These are phyloP conservation scores for Diaporthe sp. DNA, from an alignment of 2,329 filamentous ascomycete genomes.

Conservation along the genomic window DNA sequence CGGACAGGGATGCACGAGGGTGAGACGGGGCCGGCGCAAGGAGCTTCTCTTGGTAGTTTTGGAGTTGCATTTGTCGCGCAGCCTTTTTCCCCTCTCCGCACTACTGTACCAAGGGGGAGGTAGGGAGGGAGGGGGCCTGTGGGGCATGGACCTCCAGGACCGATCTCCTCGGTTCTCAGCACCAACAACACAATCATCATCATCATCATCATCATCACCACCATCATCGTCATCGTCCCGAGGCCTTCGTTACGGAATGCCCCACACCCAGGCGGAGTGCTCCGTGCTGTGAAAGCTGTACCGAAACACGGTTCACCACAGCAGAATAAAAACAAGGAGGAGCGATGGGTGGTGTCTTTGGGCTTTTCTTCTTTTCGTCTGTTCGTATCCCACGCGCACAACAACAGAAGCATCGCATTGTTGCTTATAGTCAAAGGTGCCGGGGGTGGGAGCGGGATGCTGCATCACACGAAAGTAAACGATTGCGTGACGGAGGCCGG, in stretches of 20 bases:
- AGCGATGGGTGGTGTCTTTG: neutral
- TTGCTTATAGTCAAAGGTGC: conserved; percentile 13
- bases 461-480: conserved; percentile 23
- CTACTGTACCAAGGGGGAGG: conserved; percentile 4
- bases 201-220: neutral
- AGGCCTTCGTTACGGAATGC: conserved; percentile 20
- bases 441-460: neutral
- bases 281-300: neutral
- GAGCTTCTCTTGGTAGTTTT: conserved; percentile 33
- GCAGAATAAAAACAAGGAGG: neutral
- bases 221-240: conserved; percentile 13
- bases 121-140: neutral
- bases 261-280: conserved; percentile 13
- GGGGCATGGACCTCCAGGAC: conserved; percentile 1
- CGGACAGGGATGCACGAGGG: conserved; percentile 37
- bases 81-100: conserved; percentile 17
- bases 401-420: conserved; percentile 22
- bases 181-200: neutral
- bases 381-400: conserved; percentile 12
- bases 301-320: neutral
- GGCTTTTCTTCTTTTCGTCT: neutral
- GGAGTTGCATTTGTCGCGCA: conserved; percentile 25
- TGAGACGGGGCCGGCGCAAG: conserved; percentile 39
- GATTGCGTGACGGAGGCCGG: conserved; percentile 36
- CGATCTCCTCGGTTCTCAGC: conserved; percentile 14